Evolutionary conservation across 2,329 filamentous ascomycete genomes (phyloP).

Genomic region (Allantophomopsis cytisporea): DNA sequence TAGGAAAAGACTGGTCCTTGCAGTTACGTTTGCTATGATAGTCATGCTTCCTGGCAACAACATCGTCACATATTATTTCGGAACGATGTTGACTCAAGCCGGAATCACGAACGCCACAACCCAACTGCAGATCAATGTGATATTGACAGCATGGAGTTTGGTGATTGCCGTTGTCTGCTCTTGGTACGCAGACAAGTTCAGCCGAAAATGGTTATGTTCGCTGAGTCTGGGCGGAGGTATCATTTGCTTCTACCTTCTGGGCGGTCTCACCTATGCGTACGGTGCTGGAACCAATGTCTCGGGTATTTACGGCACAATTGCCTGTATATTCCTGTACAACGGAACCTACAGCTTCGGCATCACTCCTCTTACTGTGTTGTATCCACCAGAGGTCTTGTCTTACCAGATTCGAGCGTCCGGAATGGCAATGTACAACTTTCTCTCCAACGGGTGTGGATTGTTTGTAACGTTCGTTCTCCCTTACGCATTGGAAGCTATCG

Average conservation of each 20-base stretch:
- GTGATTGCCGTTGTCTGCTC: slow-evolving; percentile 8
- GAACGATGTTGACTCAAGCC: slow-evolving; percentile 13
- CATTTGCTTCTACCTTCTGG: slow-evolving; percentile 32
- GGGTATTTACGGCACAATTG: slow-evolving; percentile 26
- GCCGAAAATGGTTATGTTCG: slow-evolving; percentile 21
- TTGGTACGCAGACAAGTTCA: slow-evolving; percentile 23
- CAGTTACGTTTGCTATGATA: slow-evolving; percentile 3
- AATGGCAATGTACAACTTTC: slow-evolving; percentile 17
- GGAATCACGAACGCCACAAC: slow-evolving; percentile 7
- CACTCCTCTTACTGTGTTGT: slow-evolving; percentile 27
- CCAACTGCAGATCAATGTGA: slow-evolving; percentile 16
- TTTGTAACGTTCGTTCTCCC: slow-evolving; percentile 6
- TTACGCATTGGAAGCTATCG: slow-evolving; percentile 5
- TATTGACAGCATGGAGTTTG: slow-evolving; percentile 17
- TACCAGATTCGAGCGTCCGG: slow-evolving; percentile 18
- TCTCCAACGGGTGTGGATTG: slow-evolving; percentile 11
- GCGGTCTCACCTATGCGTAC: slow-evolving; percentile 24
- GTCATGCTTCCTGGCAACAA: slow-evolving; percentile 5
- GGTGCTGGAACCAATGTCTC: background rate
- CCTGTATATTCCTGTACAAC: slow-evolving; percentile 34
- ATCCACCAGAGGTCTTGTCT: slow-evolving; percentile 28
- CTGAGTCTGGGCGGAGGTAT: slow-evolving; percentile 7
- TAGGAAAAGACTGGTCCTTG: slow-evolving; percentile 5
- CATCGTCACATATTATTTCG: slow-evolving; percentile 22
- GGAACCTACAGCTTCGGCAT: slow-evolving; percentile 29